phyloP scores from a whole-genome alignment of 23 red algal genomes.

The Gracilaria caudata region DNA sequence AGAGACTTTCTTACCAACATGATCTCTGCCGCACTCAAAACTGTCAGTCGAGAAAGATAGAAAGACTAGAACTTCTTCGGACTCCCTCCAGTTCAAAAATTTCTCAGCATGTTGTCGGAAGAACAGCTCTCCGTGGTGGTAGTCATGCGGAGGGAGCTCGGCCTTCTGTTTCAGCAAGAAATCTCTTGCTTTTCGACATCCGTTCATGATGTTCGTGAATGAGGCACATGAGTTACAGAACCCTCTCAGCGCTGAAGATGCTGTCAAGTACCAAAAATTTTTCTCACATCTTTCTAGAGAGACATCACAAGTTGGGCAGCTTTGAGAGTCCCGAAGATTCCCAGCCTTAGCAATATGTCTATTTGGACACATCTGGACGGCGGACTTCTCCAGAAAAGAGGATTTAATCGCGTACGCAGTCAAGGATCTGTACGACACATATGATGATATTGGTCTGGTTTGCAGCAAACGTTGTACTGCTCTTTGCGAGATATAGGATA shows the following conservation, averaged over 20 bases:
- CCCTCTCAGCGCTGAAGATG: background rate
- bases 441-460: background rate
- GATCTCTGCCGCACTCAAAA: background rate
- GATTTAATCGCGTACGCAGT: background rate
- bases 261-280: background rate
- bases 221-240: background rate
- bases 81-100: background rate
- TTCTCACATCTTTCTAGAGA: background rate
- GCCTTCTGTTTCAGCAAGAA: background rate
- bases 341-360: background rate
- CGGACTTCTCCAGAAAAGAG: background rate
- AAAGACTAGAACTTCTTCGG: background rate
- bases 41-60: background rate
- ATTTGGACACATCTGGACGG: background rate
- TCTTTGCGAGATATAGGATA: background rate
- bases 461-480: background rate
- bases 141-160: background rate
- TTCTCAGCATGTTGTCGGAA: background rate
- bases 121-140: background rate
- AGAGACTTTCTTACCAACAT: background rate
- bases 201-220: background rate
- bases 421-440: background rate
- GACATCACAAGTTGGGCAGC: background rate
- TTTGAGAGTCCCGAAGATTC: background rate
- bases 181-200: background rate